Conservation (phyloP, 148 eudicot species). For the Diospyros kaki region DNA sequence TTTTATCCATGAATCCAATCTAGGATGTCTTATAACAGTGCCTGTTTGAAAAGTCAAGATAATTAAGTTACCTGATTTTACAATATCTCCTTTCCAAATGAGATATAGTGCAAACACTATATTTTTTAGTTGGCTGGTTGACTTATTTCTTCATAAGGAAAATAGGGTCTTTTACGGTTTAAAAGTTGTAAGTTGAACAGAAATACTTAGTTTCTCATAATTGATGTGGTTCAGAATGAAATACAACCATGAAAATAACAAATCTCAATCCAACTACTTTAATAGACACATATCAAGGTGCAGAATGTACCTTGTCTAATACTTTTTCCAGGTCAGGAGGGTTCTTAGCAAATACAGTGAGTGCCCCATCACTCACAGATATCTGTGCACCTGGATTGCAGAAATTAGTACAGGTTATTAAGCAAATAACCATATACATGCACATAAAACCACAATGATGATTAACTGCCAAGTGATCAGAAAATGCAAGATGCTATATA, state of each 20-base stretch:
- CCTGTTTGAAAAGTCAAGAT: neutral
- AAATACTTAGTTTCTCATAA: neutral
- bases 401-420: neutral
- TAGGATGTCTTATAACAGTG: neutral
- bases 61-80: neutral
- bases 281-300: neutral
- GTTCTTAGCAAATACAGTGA: conserved; percentile 80
- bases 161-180: neutral
- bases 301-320: conserved; percentile 60
- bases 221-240: neutral
- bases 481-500: neutral
- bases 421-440: neutral
- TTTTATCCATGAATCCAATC: neutral
- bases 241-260: neutral
- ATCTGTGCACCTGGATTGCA: conserved; percentile 65
- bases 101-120: neutral
- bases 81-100: neutral
- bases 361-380: conserved; percentile 76
- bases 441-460: neutral
- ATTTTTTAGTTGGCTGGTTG: neutral
- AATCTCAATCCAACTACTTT: neutral
- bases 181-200: neutral
- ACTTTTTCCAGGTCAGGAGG: conserved; percentile 66
- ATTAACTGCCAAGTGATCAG: neutral
- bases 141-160: neutral